phyloP scores from a whole-genome alignment of 83 land plant species.

The Picea engelmannii region DNA sequence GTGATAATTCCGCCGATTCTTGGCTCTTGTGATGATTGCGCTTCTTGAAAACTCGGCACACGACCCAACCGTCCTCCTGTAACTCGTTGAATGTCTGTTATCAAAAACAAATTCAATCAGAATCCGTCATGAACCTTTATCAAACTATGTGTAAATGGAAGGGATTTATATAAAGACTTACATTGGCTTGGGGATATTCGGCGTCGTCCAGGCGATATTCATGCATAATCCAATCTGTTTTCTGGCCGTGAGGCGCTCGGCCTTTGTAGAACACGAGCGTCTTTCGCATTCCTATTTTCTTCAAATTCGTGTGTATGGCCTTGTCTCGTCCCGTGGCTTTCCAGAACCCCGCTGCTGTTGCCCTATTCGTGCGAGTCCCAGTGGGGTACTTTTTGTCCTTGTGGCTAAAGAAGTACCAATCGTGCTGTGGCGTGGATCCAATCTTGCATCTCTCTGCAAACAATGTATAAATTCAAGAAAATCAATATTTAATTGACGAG shows the following conservation, averaged over 20 bases:
- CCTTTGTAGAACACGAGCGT: constrained; percentile 58
- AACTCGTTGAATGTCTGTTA: constrained; percentile 9
- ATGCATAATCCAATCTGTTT: constrained; percentile 64
- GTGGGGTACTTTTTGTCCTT: constrained; percentile 57
- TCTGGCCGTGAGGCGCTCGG: constrained; percentile 55
- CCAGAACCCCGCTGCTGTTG: constrained; percentile 58
- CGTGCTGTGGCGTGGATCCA: constrained; percentile 48
- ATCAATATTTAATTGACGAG: background rate
- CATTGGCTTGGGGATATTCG: constrained; percentile 21
- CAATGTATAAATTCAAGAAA: background rate
- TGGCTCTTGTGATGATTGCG: constrained; percentile 53
- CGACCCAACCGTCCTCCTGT: constrained; percentile 81
- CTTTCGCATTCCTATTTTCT: constrained; percentile 51
- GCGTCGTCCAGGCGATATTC: constrained; percentile 51
- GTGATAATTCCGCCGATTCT: constrained; percentile 17
- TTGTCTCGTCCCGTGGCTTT: constrained; percentile 58
- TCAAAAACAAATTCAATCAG: background rate
- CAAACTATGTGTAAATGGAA: background rate
- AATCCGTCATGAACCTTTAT: background rate
- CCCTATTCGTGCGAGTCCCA: constrained; percentile 50
- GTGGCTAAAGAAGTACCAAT: constrained; percentile 63
- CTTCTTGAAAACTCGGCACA: constrained; percentile 77
- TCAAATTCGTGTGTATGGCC: constrained; percentile 40
- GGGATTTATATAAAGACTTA: background rate
- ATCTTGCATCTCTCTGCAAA: constrained; percentile 44